These are phyloP conservation scores for Bodo saltans DNA, from an alignment of 78 protist species.

Conservation along the genomic window DNA sequence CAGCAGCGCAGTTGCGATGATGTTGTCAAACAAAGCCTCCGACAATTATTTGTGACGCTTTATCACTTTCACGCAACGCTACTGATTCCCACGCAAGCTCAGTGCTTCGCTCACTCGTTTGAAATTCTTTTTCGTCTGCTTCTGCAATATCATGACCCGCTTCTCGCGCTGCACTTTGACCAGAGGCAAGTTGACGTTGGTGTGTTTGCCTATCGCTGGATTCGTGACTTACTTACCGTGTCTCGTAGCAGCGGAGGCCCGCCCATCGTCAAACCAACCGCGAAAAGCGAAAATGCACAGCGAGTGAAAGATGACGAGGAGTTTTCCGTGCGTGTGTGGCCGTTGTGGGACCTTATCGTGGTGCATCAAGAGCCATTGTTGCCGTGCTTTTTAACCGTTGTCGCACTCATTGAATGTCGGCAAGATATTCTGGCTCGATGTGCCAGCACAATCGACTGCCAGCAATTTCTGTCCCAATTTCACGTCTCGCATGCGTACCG, in stretches of 20 bases:
- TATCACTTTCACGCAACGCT: too few relatives aligned
- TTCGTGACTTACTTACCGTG: background rate
- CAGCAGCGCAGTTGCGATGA: too few relatives aligned
- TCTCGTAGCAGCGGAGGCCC: background rate
- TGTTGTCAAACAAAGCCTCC: too few relatives aligned
- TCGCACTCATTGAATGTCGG: too few relatives aligned
- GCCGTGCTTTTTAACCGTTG: too few relatives aligned
- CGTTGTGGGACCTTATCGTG: background rate
- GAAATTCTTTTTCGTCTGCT: background rate
- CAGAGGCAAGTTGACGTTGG: background rate
- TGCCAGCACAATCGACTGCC: too few relatives aligned
- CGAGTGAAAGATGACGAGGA: background rate
- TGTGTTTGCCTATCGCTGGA: background rate
- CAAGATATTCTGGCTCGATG: too few relatives aligned
- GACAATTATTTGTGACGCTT: too few relatives aligned
- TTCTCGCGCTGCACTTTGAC: background rate
- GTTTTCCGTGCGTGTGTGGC: too few relatives aligned
- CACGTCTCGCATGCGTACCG: too few relatives aligned
- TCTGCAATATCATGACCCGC: constrained; percentile 24
- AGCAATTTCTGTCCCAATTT: too few relatives aligned
- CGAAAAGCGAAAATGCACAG: background rate
- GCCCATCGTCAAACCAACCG: background rate
- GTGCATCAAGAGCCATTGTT: background rate
- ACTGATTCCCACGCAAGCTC: too few relatives aligned
- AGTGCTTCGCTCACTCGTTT: background rate